These are phyloP conservation scores for Puya raimondii DNA, from an alignment of 176 grass and related monocot species.

Conservation along the genomic window DNA sequence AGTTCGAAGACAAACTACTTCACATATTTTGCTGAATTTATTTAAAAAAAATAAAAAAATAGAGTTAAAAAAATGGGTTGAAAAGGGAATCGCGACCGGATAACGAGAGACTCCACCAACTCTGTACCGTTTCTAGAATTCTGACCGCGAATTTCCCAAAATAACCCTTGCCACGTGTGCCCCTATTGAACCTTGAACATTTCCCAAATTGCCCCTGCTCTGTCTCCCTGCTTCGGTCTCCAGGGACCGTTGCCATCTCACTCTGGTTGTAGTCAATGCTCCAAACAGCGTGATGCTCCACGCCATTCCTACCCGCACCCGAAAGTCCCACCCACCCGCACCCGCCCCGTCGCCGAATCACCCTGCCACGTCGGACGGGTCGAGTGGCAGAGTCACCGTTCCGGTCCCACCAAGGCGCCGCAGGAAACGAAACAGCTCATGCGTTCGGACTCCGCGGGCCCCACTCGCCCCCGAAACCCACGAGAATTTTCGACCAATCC, in stretches of 20 bases:
- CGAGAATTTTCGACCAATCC: constrained; percentile 49
- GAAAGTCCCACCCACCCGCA: not conserved
- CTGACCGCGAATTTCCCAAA: no score
- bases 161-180: no score
- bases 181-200: not conserved
- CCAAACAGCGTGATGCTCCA: constrained; percentile 1
- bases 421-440: constrained; percentile 41
- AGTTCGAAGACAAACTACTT: no score
- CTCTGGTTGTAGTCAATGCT: constrained; percentile 19
- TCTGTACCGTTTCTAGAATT: no score
- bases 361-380: not conserved
- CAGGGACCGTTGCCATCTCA: constrained; percentile 30
- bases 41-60: no score
- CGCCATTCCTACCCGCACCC: constrained; percentile 14
- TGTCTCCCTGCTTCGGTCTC: not conserved
- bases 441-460: constrained; percentile 17
- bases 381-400: not conserved
- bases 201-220: constrained; percentile 9
- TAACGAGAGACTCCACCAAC: no score
- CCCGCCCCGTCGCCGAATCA: not conserved
- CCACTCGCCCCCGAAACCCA: constrained; percentile 30
- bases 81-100: no score
- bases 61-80: no score
- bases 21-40: no score
- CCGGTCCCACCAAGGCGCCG: not conserved